phyloP scores from a whole-genome alignment of 352 stramenopile genomes.

The Thalassiosira ordinaria region DNA sequence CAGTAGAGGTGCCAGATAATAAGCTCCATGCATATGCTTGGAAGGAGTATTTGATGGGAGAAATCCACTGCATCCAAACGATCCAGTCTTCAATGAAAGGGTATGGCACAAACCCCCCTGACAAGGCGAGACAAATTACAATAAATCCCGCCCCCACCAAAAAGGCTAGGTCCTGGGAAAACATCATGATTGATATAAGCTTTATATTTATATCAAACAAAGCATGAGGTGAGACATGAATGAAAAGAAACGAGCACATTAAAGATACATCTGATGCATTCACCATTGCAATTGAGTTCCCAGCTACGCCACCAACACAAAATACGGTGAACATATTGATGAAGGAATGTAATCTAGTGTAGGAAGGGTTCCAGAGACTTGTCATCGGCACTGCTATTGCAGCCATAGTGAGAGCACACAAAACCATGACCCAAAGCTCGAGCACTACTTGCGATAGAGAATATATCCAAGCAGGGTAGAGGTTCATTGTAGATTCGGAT shows the following conservation, averaged over 20 bases:
- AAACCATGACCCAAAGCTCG: conserved; percentile 11
- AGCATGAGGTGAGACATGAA: background rate
- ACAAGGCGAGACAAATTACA: background rate
- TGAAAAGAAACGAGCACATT: no score
- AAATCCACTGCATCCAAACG: conserved; percentile 19
- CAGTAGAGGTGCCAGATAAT: background rate
- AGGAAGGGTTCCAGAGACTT: background rate
- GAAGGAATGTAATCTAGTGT: background rate
- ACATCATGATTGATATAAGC: conserved; percentile 1
- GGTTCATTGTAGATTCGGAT: background rate
- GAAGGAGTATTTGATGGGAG: background rate
- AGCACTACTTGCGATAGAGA: conserved; percentile 8
- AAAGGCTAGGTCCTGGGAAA: conserved; percentile 17
- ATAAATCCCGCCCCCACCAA: conserved; percentile 7
- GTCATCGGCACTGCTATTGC: background rate
- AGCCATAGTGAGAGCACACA: background rate
- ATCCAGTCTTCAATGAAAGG: background rate
- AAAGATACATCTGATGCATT: no score
- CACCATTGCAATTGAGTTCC: conserved; percentile 6
- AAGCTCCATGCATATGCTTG: background rate
- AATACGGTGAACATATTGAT: conserved; percentile 4
- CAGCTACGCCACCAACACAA: background rate
- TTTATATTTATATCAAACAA: background rate
- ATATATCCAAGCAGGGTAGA: conserved; percentile 22
- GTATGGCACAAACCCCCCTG: conserved; percentile 17